A percentile compares a stretch with the other conserved stretches of the same genome.
phyloP scores from a whole-genome alignment of 805 yeast species.

The Candida taoyuanica region DNA sequence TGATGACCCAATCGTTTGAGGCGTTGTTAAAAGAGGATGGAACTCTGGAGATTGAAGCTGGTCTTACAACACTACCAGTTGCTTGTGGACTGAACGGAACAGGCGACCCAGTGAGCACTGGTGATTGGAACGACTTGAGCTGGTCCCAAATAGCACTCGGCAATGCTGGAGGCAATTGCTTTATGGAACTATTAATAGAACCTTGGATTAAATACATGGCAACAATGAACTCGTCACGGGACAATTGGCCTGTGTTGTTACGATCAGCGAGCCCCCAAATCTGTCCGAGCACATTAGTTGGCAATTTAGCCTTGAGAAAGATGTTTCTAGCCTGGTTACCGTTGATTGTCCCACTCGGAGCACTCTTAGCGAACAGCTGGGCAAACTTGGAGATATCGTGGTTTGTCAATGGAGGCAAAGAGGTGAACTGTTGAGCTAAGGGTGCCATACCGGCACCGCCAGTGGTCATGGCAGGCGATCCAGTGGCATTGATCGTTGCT shows the following conservation, averaged over 20 bases:
- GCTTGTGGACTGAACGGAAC: conserved; percentile 21
- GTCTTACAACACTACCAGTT: no score
- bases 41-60: conserved; percentile 30
- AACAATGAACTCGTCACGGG: conserved; percentile 71
- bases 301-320: conserved; percentile 82
- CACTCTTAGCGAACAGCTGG: conserved; percentile 69
- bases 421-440: conserved; percentile 19
- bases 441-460: conserved; percentile 1
- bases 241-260: conserved; percentile 65
- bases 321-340: conserved; percentile 84
- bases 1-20: conserved; percentile 59
- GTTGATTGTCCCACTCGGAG: conserved; percentile 50
- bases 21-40: conserved; percentile 35
- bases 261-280: conserved; percentile 89
- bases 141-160: conserved; percentile 41
- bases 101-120: conserved; percentile 17
- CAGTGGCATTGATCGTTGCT: conserved; percentile 1
- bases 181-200: conserved; percentile 58
- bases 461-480: conserved; percentile 29
- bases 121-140: conserved; percentile 21
- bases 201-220: conserved; percentile 96
- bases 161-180: conserved; percentile 47
- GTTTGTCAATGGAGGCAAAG: conserved; percentile 49
- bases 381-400: conserved; percentile 60
- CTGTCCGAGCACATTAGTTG: conserved; percentile 71